Base-by-base conservation (phyloP, 2,329 filamentous ascomycete species). In the Phialocephala sp. region DNA sequence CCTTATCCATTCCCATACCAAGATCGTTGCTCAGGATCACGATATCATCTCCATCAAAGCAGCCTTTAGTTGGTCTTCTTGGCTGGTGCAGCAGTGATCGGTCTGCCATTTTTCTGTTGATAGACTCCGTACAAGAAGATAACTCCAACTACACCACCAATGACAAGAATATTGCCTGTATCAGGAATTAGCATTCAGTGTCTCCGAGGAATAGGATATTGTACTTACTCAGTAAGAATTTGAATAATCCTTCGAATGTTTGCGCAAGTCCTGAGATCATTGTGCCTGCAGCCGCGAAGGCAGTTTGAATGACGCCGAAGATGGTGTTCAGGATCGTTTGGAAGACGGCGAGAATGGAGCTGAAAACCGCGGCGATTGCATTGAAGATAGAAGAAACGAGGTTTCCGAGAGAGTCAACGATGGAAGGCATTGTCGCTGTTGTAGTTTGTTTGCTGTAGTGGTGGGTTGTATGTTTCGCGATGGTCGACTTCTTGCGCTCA, bases 211-310 rank as follows among this genome's bases (percentile, higher is more conserved):
- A 24, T 20, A 22, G 27, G 11, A 32, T 39, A 41, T 12, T 45
- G 39, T 35, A 72, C 73, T 65, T 68, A 75, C 74, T 70, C 36
- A 75, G 52, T 5, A 76, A n/a, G 63, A 76, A 76, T 59, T 73
- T 74, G 15, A 74, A 9, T 27, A 75, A 50, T 3, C 70, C 74
- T 52, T 73, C 71, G 52, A 74, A 74, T 1, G 72, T 74, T 32
- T 75, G 72, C 15, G 67, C 71, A 8, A 76, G 27, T 6, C 72
- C 71, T 18, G 69, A 66, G 22, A 72, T 62, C n/a, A 68, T 66
- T 1, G 71, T 71, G 37, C 71, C 70, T 12, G 73, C n/a, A 1
- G 70, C 64, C 1, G 66, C 20, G 50, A 75, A 67, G 9, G 67
- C n/a, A 6, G 68, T 70, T 20, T 63, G 36, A 58, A 76, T 65